A percentile compares a stretch with the other conserved stretches of the same genome.
phyloP scores from a whole-genome alignment of 2,329 filamentous ascomycete species.

The Aureobasidium zeae region DNA sequence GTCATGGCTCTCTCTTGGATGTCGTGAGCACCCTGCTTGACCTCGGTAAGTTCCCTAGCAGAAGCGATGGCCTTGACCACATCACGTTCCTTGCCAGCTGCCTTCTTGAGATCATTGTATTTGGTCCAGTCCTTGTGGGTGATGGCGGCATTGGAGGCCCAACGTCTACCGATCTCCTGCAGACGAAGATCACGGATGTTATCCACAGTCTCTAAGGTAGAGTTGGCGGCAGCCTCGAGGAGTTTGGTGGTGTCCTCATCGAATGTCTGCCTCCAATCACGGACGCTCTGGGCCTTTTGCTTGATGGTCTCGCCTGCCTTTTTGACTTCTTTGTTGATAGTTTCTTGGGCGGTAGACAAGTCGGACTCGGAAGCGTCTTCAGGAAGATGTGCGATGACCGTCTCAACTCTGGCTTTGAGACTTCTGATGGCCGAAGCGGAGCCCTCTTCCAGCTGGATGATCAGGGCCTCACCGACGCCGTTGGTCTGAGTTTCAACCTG shows the following conservation, averaged over 20 bases:
- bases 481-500: slow-evolving; percentile 59
- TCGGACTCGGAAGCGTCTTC: slow-evolving; percentile 47
- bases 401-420: slow-evolving; percentile 59
- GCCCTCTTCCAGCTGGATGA: slow-evolving; percentile 59
- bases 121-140: slow-evolving; percentile 97
- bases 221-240: slow-evolving; percentile 63
- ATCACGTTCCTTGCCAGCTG: slow-evolving; percentile 74
- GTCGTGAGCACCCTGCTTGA: slow-evolving; percentile 57
- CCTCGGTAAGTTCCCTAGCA: slow-evolving; percentile 60
- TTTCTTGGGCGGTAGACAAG: slow-evolving; percentile 43
- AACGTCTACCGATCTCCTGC: slow-evolving; percentile 83
- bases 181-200: slow-evolving; percentile 74
- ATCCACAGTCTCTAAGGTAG: slow-evolving; percentile 73
- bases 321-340: slow-evolving; percentile 50
- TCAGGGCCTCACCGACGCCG: slow-evolving; percentile 55
- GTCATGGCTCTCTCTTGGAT: slow-evolving; percentile 74
- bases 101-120: slow-evolving; percentile 78
- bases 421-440: slow-evolving; percentile 53
- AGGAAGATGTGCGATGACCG: slow-evolving; percentile 46
- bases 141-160: slow-evolving; percentile 91
- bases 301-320: slow-evolving; percentile 64
- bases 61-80: slow-evolving; percentile 71
- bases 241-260: slow-evolving; percentile 59
- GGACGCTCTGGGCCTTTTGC: slow-evolving; percentile 64
- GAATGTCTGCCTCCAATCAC: slow-evolving; percentile 66